These are phyloP conservation scores for Casuarina equisetifolia DNA, from an alignment of 306 rosid species.

Conservation along the genomic window DNA sequence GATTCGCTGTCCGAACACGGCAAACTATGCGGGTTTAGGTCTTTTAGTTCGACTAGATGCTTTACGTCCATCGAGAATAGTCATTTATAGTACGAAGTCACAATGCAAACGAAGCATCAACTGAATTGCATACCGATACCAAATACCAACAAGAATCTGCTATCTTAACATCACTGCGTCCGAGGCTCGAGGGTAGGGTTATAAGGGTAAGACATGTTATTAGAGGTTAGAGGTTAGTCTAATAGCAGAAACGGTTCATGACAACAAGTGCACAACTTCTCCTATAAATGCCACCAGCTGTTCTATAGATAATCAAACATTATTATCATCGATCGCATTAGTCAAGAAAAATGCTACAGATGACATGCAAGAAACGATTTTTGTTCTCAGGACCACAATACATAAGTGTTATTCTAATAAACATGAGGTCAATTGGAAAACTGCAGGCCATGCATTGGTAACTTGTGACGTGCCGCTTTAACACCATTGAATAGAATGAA, in stretches of 20 bases:
- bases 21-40: slow-evolving; percentile 45
- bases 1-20: slow-evolving; percentile 35
- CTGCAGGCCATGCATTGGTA: no score
- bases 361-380: not conserved
- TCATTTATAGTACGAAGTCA: not conserved
- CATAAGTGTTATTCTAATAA: no score
- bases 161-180: not conserved
- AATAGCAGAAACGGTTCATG: not conserved
- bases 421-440: no score
- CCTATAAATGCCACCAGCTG: not conserved
- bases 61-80: not conserved
- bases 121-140: not conserved
- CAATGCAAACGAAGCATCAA: not conserved
- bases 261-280: not conserved
- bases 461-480: no score
- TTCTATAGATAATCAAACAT: not conserved
- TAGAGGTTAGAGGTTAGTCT: not conserved
- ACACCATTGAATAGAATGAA: no score
- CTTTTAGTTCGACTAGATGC: slow-evolving; percentile 18
- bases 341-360: not conserved
- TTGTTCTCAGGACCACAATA: not conserved
- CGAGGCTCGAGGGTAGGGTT: not conserved
- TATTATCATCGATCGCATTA: not conserved
- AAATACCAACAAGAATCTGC: not conserved
- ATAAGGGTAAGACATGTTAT: not conserved